A percentile compares a stretch with the other conserved stretches of the same genome.
Evolutionary conservation across 768 basidiomycete genomes (phyloP).

Genomic region (Tricholoma flavovirens): DNA sequence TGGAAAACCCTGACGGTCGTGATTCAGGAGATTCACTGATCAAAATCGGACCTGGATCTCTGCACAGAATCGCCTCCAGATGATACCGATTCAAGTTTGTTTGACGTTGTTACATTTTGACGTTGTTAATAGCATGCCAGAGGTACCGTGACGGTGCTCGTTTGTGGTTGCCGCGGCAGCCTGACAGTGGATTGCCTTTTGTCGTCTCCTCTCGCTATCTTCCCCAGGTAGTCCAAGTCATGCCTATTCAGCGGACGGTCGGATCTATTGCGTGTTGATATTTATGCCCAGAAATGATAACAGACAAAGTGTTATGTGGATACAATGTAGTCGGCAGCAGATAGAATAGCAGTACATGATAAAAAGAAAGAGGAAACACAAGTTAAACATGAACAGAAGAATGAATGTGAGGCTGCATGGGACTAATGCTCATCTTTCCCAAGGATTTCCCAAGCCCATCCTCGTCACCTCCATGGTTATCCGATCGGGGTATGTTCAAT

Average conservation of each 20-base stretch:
- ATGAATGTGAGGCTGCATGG: slow-evolving; percentile 24
- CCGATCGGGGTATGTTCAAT: slow-evolving; percentile 12
- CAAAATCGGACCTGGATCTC: no score
- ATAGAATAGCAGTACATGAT: background rate
- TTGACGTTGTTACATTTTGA: no score
- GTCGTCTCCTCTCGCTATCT: no score
- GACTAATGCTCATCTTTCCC: slow-evolving; percentile 83
- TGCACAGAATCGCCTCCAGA: no score
- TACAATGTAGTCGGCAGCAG: background rate
- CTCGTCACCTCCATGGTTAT: slow-evolving; percentile 29
- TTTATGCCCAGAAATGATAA: background rate
- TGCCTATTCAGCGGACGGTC: no score
- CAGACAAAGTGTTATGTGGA: background rate
- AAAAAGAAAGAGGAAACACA: slow-evolving; percentile 6
- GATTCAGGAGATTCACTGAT: no score
- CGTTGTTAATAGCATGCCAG: no score
- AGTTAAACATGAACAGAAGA: slow-evolving; percentile 16
- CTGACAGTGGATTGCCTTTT: no score
- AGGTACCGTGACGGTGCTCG: no score
- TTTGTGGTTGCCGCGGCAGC: no score
- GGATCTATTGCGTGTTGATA: background rate
- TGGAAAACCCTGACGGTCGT: no score
- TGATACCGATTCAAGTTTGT: no score
- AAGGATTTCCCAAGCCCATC: slow-evolving; percentile 61
- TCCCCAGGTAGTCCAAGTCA: background rate